Evolutionary conservation across 441 rosid species (phyloP).

Genomic region (Erysimum cheiri): DNA sequence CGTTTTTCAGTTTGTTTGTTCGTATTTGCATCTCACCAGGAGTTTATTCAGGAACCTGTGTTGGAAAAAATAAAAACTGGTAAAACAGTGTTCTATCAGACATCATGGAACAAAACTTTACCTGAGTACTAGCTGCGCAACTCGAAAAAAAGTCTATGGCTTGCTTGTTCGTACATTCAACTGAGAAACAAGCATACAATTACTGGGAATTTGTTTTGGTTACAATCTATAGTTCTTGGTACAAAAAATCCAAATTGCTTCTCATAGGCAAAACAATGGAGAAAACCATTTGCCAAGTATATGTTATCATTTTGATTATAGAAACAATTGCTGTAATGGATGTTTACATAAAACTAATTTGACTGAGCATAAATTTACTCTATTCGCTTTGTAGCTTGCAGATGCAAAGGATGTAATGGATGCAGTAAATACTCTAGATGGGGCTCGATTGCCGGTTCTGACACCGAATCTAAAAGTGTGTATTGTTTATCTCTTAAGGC

Average conservation of each 20-base stretch:
- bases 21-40: background rate
- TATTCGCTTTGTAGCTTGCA: conserved; percentile 61
- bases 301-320: conserved; percentile 2
- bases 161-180: background rate
- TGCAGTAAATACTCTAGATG: conserved; percentile 64
- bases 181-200: conserved; percentile 1
- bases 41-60: background rate
- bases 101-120: background rate
- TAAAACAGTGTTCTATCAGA: background rate
- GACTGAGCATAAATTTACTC: conserved; percentile 19
- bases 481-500: conserved; percentile 24
- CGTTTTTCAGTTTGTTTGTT: background rate
- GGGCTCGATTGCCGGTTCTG: conserved; percentile 86
- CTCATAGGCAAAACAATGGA: background rate
- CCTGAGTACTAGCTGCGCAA: background rate
- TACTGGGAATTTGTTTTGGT: background rate
- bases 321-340: background rate
- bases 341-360: conserved; percentile 16
- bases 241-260: background rate
- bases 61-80: background rate
- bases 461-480: conserved; percentile 90
- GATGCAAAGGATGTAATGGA: conserved; percentile 95
- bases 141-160: background rate
- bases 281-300: conserved; percentile 1
- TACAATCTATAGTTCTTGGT: conserved; percentile 9